Evolutionary conservation across 306 rosid genomes (phyloP).

Genomic region (Gillenia trifoliata): DNA sequence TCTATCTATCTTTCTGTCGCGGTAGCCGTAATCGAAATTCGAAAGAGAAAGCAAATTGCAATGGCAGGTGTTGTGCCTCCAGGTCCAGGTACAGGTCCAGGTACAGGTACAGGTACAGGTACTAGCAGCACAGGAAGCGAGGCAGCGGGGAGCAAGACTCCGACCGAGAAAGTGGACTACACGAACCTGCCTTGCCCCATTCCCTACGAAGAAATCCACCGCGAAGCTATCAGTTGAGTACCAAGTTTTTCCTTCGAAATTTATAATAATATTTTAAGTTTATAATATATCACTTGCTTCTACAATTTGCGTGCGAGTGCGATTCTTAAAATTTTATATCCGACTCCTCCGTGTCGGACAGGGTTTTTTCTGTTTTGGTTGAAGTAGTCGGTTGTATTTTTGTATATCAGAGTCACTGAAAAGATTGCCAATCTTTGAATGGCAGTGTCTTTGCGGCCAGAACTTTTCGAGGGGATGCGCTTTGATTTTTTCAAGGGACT

Average conservation of each 20-base stretch:
- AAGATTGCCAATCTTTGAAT: too few relatives aligned
- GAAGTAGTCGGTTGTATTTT: too few relatives aligned
- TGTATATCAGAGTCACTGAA: too few relatives aligned
- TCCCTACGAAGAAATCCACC: slow-evolving; percentile 91
- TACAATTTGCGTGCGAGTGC: too few relatives aligned
- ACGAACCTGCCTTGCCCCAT: slow-evolving; percentile 79
- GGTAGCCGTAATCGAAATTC: background rate
- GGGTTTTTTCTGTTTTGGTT: too few relatives aligned
- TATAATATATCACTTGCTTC: too few relatives aligned
- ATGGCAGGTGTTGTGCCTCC: slow-evolving; percentile 30
- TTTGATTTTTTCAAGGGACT: slow-evolving; percentile 87
- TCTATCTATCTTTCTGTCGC: too few relatives aligned
- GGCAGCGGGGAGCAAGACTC: slow-evolving; percentile 5
- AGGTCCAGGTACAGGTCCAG: too few relatives aligned
- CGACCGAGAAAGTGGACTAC: slow-evolving; percentile 58
- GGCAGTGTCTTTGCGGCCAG: slow-evolving; percentile 87
- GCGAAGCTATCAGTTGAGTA: slow-evolving; percentile 80
- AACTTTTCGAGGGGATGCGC: slow-evolving; percentile 83
- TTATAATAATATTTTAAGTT: too few relatives aligned
- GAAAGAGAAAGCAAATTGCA: background rate
- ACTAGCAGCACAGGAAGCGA: background rate
- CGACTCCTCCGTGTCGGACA: too few relatives aligned
- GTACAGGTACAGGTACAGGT: background rate
- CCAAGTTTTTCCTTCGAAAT: too few relatives aligned
- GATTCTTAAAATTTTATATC: too few relatives aligned